A percentile compares a stretch with the other conserved stretches of the same genome.
Evolutionary conservation across 768 basidiomycete species (phyloP).

Genomic region (Collybiopsis confluens): DNA sequence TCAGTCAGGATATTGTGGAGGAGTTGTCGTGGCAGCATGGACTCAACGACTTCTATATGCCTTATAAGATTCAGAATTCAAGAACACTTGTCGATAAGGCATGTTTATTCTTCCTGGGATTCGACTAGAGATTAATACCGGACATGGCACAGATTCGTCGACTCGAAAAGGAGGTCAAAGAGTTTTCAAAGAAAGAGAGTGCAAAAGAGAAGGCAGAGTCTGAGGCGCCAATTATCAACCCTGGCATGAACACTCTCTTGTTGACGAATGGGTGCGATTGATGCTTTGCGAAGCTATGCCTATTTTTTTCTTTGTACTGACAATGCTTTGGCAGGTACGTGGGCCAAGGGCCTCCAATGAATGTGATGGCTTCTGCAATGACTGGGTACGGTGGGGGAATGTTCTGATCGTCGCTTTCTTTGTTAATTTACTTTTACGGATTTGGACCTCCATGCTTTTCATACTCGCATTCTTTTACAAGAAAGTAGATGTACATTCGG

Average conservation of each 20-base stretch:
- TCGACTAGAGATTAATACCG: background rate
- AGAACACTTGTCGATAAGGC: conserved; percentile 77
- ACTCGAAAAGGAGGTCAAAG: conserved; percentile 87
- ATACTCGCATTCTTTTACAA: background rate
- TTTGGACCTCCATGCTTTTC: background rate
- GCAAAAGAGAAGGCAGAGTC: conserved; percentile 89
- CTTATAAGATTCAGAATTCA: conserved; percentile 87
- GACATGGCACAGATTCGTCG: conserved; percentile 50
- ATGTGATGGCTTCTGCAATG: conserved; percentile 69
- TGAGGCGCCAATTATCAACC: conserved; percentile 84
- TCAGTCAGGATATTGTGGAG: conserved; percentile 88
- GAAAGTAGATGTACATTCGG: conserved; percentile 8
- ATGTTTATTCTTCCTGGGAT: conserved; percentile 7
- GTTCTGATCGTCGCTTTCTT: conserved; percentile 19
- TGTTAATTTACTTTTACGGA: conserved; percentile 9
- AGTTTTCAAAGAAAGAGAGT: conserved; percentile 79
- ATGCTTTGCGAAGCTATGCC: background rate
- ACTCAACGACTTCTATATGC: conserved; percentile 97
- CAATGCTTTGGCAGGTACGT: conserved; percentile 40
- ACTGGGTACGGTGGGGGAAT: conserved; percentile 50
- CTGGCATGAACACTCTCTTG: conserved; percentile 58
- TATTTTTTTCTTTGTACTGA: conserved; percentile 12
- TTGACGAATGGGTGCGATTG: conserved; percentile 70
- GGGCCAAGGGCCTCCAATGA: conserved; percentile 65
- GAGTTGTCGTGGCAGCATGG: conserved; percentile 96